Conservation (phyloP, 305 asterid species). For the Fraxinus velutina region DNA sequence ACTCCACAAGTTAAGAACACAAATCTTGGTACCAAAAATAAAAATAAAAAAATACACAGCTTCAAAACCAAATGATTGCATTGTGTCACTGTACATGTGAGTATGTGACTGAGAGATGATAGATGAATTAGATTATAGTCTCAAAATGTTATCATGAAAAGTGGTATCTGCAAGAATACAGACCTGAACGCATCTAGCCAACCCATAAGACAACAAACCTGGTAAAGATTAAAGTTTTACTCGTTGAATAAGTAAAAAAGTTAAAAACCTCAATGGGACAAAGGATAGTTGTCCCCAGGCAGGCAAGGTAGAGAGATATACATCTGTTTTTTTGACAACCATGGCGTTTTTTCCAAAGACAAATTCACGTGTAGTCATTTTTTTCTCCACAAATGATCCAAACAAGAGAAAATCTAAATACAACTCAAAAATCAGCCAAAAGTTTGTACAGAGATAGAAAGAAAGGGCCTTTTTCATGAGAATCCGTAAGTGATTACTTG, state of each 20-base stretch:
- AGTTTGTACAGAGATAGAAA: conserved; percentile 1
- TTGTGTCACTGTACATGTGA: background rate
- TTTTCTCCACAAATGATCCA: conserved; percentile 56
- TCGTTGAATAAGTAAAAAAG: background rate
- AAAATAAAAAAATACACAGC: background rate
- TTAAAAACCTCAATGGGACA: background rate
- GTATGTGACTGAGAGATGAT: conserved; percentile 14
- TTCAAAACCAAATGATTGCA: conserved; percentile 25
- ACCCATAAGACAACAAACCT: conserved; percentile 51
- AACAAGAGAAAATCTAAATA: conserved; percentile 38
- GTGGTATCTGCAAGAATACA: conserved; percentile 32
- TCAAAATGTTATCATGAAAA: conserved; percentile 32
- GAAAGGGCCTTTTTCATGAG: background rate
- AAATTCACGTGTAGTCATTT: conserved; percentile 61
- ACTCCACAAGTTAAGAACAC: background rate
- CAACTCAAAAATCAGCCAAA: background rate
- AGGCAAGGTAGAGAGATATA: conserved; percentile 11
- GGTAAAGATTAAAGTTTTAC: conserved; percentile 14
- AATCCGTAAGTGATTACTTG: conserved; percentile 16
- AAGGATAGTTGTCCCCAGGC: conserved; percentile 42
- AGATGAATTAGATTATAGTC: conserved; percentile 20
- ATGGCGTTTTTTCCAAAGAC: conserved; percentile 41
- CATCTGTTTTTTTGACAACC: conserved; percentile 10
- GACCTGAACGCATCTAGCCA: conserved; percentile 37
- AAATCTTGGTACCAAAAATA: background rate